These are phyloP conservation scores for Brasenia schreberi DNA, from an alignment of 164 flowering plant species.

Conservation along the genomic window DNA sequence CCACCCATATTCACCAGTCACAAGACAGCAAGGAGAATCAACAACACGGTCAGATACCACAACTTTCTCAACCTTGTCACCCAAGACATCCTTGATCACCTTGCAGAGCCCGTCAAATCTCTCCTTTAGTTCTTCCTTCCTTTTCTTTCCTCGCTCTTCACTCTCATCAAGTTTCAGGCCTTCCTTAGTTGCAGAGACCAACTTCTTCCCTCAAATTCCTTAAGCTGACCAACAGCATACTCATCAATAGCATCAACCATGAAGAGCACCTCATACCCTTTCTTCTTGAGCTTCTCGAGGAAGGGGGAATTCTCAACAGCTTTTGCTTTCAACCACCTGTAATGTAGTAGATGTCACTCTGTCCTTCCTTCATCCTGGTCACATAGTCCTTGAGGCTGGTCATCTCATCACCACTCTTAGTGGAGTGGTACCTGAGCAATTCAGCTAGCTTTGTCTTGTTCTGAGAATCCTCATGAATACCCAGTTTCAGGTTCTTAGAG, in stretches of 20 bases:
- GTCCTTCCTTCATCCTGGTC: conserved; percentile 21
- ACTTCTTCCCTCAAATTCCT: conserved; percentile 15
- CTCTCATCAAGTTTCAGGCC: conserved; percentile 13
- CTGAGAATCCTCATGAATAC: conserved; percentile 28
- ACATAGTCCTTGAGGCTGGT: conserved; percentile 16
- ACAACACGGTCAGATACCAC: conserved; percentile 10
- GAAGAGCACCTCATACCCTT: conserved; percentile 17
- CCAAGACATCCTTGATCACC: conserved; percentile 11
- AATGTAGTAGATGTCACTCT: conserved; percentile 16
- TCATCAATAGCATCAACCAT: conserved; percentile 22
- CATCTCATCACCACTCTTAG: conserved; percentile 41
- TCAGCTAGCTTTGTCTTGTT: conserved; percentile 28
- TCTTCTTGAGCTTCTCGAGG: conserved; percentile 18
- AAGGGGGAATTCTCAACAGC: conserved; percentile 23
- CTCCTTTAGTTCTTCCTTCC: conserved; percentile 7
- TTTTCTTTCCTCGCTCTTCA: conserved; percentile 9
- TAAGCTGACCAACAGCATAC: conserved; percentile 14
- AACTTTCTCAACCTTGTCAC: conserved; percentile 14
- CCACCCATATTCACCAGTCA: conserved; percentile 15
- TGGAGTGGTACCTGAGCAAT: conserved; percentile 21
- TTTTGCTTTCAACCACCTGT: conserved; percentile 16
- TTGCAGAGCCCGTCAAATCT: conserved; percentile 15
- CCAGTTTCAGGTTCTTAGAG: conserved; percentile 26
- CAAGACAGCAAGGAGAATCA: conserved; percentile 14
- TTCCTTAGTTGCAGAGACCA: conserved; percentile 17